Evolutionary conservation across 257 asterid genomes (phyloP), one percentile per base, ranked within the genome.

Genomic region (Haberlea rhodopensis): DNA sequence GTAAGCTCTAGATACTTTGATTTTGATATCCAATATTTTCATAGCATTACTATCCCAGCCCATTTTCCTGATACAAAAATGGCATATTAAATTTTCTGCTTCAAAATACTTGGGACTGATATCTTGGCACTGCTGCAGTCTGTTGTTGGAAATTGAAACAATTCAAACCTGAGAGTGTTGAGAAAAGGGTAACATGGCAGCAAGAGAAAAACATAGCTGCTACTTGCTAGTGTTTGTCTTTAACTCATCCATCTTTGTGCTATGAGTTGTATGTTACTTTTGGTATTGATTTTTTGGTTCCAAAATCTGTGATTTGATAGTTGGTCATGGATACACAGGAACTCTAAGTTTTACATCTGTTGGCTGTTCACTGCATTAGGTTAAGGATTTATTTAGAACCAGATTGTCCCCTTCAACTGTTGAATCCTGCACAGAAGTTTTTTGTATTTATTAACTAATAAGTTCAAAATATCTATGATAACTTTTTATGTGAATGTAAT

Each of bases 1-100:
- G 99, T 92, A 80, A 83, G 96, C 76, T 65, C 32, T 13, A 27
- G 72, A 63, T 60, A 46, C 49, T 63, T 29, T 56, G 52, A 60
- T 66, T 64, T 37, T 45, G 18, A 46, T 53, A 11, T 57, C 27
- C 52, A 55, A 59, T 28, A 34, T 66, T 62, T 51, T 49, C 55
- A 53, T 60, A 8, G 53, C 62, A 29, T 13, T 64, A 60, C 58
- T 27, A 60, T 68, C 22, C 49, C 61, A 27, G 62, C 53, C 57
- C 54, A 57, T 52, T 65, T 53, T 57, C 77, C 60, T 61, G 63
- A 26, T 71, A 20, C 27, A n/a, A 53, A 11, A 62, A 19, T 24
- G 21, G 22, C 24, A 24, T 7, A 60, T 13, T 57, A 60, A 58
- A 57, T 64, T 56, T 40, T 21, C n/a, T 51, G 54, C 45, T 23